phyloP scores from a whole-genome alignment of 306 rosid genomes.

The Trifolium pratense region DNA sequence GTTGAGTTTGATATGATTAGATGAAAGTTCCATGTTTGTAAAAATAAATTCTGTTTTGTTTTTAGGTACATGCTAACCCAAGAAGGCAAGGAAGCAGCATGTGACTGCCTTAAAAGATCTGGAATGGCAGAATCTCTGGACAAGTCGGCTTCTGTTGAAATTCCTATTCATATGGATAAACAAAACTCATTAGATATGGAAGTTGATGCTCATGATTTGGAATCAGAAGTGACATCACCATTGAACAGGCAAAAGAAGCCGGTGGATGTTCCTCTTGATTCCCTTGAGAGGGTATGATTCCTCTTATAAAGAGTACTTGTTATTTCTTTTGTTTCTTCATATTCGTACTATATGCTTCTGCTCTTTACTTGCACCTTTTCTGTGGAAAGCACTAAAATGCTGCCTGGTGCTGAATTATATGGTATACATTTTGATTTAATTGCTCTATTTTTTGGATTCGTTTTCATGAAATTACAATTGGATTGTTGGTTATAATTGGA shows the following conservation, averaged over 20 bases:
- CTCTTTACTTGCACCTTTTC: neutral
- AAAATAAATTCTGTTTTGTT: conserved; percentile 27
- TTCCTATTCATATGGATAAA: conserved; percentile 43
- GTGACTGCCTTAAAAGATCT: conserved; percentile 84
- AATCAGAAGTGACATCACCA: conserved; percentile 53
- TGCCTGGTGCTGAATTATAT: conserved; percentile 30
- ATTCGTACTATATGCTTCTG: conserved; percentile 14
- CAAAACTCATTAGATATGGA: conserved; percentile 46
- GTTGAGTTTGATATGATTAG: conserved; percentile 27
- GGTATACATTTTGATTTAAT: conserved; percentile 13
- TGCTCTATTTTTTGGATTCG: conserved; percentile 3
- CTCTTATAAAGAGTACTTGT: conserved; percentile 15
- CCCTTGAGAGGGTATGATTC: conserved; percentile 68
- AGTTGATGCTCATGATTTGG: conserved; percentile 45
- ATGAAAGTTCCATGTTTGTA: conserved; percentile 19
- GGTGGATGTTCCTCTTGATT: conserved; percentile 65
- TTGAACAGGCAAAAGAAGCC: conserved; percentile 50
- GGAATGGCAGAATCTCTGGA: conserved; percentile 62
- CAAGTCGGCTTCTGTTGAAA: conserved; percentile 51
- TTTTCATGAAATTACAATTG: conserved; percentile 25
- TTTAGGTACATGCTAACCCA: conserved; percentile 89
- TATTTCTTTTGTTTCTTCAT: conserved; percentile 29
- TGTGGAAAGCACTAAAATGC: conserved; percentile 19
- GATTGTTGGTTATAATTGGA: conserved; percentile 7
- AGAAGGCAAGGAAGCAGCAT: conserved; percentile 89